phyloP scores from a whole-genome alignment of 371 early-diverging fungal species.

The Capillidium heterosporum region DNA sequence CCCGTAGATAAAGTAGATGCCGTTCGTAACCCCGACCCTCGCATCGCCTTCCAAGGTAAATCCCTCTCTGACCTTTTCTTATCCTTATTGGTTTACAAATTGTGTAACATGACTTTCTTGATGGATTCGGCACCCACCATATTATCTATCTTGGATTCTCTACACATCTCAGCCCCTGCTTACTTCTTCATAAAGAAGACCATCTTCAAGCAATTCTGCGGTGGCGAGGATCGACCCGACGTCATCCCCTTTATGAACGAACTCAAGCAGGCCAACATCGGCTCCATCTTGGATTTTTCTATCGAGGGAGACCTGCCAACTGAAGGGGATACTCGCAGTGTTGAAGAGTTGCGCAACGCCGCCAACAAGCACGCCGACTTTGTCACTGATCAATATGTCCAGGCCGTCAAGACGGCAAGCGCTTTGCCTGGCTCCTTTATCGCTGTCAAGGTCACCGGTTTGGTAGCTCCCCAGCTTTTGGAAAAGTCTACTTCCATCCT shows the following conservation, averaged over 20 bases:
- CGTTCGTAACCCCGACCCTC: slow-evolving; percentile 11
- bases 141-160: slow-evolving; percentile 36
- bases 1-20: too few relatives aligned
- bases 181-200: slow-evolving; percentile 63
- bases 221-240: slow-evolving; percentile 74
- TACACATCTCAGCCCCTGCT: slow-evolving; percentile 29
- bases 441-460: slow-evolving; percentile 80
- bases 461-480: slow-evolving; percentile 55
- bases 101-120: slow-evolving; percentile 43
- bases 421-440: slow-evolving; percentile 41
- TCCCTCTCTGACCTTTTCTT: slow-evolving; percentile 38
- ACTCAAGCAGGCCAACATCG: slow-evolving; percentile 47
- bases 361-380: slow-evolving; percentile 32
- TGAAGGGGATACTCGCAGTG: slow-evolving; percentile 15
- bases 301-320: slow-evolving; percentile 73
- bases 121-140: slow-evolving; percentile 46
- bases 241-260: slow-evolving; percentile 63
- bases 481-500: slow-evolving; percentile 43
- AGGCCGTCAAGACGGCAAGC: slow-evolving; percentile 48
- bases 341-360: slow-evolving; percentile 15
- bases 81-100: slow-evolving; percentile 53
- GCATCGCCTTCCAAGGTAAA: slow-evolving; percentile 30
- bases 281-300: slow-evolving; percentile 73
- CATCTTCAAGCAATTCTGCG: slow-evolving; percentile 84
- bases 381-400: slow-evolving; percentile 35